Evolutionary conservation across 2,329 filamentous ascomycete species (phyloP), one percentile per base, ranked within the genome.

Genomic region (Colletotrichum simmondsii): DNA sequence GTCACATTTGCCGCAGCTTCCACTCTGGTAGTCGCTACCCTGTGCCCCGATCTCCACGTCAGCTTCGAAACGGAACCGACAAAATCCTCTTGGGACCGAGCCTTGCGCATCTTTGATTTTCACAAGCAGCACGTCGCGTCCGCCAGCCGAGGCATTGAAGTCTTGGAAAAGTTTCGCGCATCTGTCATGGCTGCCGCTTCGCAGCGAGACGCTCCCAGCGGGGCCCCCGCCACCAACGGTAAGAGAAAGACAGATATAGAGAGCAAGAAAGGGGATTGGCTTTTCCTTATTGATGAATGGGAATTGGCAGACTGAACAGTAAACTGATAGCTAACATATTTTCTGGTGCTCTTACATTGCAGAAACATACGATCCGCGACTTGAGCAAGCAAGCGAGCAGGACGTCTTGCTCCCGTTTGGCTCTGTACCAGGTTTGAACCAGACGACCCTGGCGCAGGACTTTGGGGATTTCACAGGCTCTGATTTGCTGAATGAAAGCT

Each of bases 1-100:
- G 68, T 67, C 28, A 71, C 68, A 2, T 71, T 71, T 0, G 68
- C 63, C 0, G 68, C 68, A 1, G 68, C 63, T 6, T 71, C 68
- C 3, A 68, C 64, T 0, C 1, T 68, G 0, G 63, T 68, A 0
- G 68, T 68, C 0, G 68, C 68, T 0, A 71, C 63, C 12, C 0
- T 71, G 1, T 71, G 68, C 24, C 57, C 57, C 2, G 64, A 30
- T 26, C 49, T 71, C 1, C 19, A 35, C 0, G 56, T 71, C 26
- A 56, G 28, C 46, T 62, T 71, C 22, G 52, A 68, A 6, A 53
- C 63, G 4, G 64, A 68, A 12, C 68, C 63, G 1, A 37, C 57
- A 0, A 71, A 49, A 1, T 57, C 64, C 8, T 71, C 64, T 0
- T 71, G 68, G 68, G 49, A 62, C 6, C 49, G 37, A 0, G 68